These are phyloP conservation scores for Maudiozyma saulgeensis DNA, from an alignment of 805 yeast species.

Conservation along the genomic window DNA sequence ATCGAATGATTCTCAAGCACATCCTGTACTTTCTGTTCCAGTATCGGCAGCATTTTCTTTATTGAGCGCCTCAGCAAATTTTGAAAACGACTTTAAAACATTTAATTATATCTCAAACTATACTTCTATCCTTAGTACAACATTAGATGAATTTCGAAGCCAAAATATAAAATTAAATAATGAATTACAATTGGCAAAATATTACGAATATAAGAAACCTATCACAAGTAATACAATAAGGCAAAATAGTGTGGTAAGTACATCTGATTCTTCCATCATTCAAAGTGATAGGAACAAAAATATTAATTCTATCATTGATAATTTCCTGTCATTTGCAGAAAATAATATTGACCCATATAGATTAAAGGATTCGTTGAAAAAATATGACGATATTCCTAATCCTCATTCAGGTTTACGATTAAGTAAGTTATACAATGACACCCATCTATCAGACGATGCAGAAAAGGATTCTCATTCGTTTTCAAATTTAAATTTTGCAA, in stretches of 20 bases:
- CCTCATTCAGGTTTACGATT: not conserved
- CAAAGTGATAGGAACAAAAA: conserved; percentile 11
- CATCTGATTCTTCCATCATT: conserved; percentile 10
- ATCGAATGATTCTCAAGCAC: not conserved
- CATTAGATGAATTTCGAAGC: not conserved
- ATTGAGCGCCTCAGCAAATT: not conserved
- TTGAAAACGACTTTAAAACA: not conserved
- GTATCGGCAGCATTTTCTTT: not conserved
- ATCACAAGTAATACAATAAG: conserved; percentile 8
- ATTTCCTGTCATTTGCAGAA: conserved; percentile 10
- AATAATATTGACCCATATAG: conserved; percentile 11
- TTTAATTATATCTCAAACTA: conserved; percentile 4
- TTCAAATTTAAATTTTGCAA: conserved; percentile 5
- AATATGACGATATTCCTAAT: not conserved
- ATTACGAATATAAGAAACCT: conserved; percentile 8
- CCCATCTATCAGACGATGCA: not conserved
- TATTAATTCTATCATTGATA: conserved; percentile 7
- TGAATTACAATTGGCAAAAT: conserved; percentile 1
- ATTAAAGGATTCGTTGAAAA: conserved; percentile 1
- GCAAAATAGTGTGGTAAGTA: conserved; percentile 14
- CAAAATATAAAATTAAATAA: conserved; percentile 2
- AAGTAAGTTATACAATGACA: not conserved
- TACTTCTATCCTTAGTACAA: conserved; percentile 1
- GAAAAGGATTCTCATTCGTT: not conserved
- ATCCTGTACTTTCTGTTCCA: not conserved